These are phyloP conservation scores for Naganishia albida DNA, from an alignment of 1,284 basidiomycete species.

Conservation along the genomic window DNA sequence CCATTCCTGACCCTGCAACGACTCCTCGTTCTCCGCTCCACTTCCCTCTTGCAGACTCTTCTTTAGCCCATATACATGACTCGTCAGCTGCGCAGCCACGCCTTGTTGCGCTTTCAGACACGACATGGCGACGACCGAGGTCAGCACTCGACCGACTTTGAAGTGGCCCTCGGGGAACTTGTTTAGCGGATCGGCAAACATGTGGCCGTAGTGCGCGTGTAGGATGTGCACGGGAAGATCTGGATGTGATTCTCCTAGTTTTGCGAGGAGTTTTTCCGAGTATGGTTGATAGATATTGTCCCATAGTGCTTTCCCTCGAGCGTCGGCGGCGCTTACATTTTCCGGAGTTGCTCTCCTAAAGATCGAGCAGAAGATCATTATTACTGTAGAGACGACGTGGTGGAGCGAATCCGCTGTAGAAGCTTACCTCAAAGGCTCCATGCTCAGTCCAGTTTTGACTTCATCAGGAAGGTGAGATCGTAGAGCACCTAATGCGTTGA, in stretches of 20 bases:
- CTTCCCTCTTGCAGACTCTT: slow-evolving; percentile 63
- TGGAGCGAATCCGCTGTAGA: background rate
- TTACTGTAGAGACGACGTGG: background rate
- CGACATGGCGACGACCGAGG: slow-evolving; percentile 86
- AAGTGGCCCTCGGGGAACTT: slow-evolving; percentile 57
- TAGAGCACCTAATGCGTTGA: slow-evolving; percentile 29
- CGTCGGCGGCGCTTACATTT: slow-evolving; percentile 67
- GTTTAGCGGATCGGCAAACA: slow-evolving; percentile 58
- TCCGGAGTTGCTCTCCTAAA: slow-evolving; percentile 63
- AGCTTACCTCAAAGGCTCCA: slow-evolving; percentile 65
- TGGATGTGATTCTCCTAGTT: slow-evolving; percentile 74
- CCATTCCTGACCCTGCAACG: slow-evolving; percentile 68
- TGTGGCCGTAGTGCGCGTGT: slow-evolving; percentile 79
- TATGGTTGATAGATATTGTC: slow-evolving; percentile 89
- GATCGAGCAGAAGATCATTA: background rate
- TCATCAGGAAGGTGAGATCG: slow-evolving; percentile 79
- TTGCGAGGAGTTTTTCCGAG: slow-evolving; percentile 81
- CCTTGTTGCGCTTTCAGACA: slow-evolving; percentile 83
- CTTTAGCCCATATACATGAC: slow-evolving; percentile 85
- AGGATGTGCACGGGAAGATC: slow-evolving; percentile 82
- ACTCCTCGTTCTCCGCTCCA: slow-evolving; percentile 60
- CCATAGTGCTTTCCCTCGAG: slow-evolving; percentile 75
- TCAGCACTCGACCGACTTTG: slow-evolving; percentile 81
- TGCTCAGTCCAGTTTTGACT: slow-evolving; percentile 69
- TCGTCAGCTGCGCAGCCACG: slow-evolving; percentile 86